Conservation (phyloP, 2,329 filamentous ascomycete species). For the Colletotrichum sp. region DNA sequence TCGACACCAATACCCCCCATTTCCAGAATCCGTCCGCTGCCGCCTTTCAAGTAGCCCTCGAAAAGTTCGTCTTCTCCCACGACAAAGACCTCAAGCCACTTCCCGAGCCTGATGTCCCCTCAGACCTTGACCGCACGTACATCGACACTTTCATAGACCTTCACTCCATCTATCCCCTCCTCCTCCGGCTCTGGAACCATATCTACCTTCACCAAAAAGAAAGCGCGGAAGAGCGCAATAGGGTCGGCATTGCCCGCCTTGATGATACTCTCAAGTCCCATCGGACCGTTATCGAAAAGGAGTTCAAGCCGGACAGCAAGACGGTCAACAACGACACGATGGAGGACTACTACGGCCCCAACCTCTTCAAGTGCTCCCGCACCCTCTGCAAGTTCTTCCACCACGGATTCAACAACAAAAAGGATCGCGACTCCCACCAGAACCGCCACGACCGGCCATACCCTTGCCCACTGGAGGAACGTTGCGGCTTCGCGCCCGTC, state of each 20-base stretch:
- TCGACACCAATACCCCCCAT: background rate
- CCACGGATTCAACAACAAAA: conserved; percentile 39
- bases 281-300: conserved; percentile 32
- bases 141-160: conserved; percentile 22
- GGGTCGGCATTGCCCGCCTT: conserved; percentile 33
- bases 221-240: conserved; percentile 27
- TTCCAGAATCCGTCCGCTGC: background rate
- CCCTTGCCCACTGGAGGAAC: conserved; percentile 34
- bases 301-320: background rate
- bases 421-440: conserved; percentile 37
- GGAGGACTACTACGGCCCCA: conserved; percentile 39
- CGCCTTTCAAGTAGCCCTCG: background rate
- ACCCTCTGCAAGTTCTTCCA: conserved; percentile 47
- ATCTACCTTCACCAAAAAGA: background rate
- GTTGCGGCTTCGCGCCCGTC: conserved; percentile 36
- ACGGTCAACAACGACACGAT: background rate
- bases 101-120: background rate
- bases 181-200: conserved; percentile 25
- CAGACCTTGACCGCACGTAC: background rate
- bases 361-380: conserved; percentile 45
- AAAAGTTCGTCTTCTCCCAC: background rate
- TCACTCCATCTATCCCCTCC: conserved; percentile 17
- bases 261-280: conserved; percentile 29
- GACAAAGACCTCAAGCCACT: background rate
- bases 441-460: conserved; percentile 45